These are phyloP conservation scores for Nakaseomyces glabratus DNA, from an alignment of 1,139 yeast species.

Conservation along the genomic window DNA sequence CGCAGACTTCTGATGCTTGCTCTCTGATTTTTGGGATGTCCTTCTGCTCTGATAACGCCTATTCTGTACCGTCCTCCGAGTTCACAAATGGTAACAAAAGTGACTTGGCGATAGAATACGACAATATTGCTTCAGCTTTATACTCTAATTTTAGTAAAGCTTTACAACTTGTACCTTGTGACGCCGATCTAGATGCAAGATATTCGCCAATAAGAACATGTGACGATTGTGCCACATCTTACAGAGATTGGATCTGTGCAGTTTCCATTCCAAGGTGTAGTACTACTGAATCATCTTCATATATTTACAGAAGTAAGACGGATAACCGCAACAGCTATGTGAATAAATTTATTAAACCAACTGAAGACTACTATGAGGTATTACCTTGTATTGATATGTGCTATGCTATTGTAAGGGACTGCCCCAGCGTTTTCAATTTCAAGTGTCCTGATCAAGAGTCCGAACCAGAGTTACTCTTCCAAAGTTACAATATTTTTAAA, in stretches of 20 bases:
- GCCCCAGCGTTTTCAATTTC: constrained; percentile 73
- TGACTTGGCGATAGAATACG: constrained; percentile 44
- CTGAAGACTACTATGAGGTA: constrained; percentile 59
- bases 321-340: constrained; percentile 56
- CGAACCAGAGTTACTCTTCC: constrained; percentile 32
- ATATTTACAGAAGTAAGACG: constrained; percentile 40
- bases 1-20: constrained; percentile 53
- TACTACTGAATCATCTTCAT: constrained; percentile 40
- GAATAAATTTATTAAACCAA: constrained; percentile 50
- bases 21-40: constrained; percentile 58
- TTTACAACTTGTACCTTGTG: constrained; percentile 68
- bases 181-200: constrained; percentile 55
- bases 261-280: constrained; percentile 86
- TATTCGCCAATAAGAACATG: constrained; percentile 73
- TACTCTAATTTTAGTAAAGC: constrained; percentile 68
- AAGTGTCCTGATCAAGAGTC: constrained; percentile 46
- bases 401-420: constrained; percentile 66
- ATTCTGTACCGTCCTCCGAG: constrained; percentile 66
- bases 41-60: constrained; percentile 77
- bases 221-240: constrained; percentile 59
- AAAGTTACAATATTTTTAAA: constrained; percentile 45
- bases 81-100: constrained; percentile 20
- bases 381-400: constrained; percentile 83
- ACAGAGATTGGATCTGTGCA: constrained; percentile 84
- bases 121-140: constrained; percentile 45